These are phyloP conservation scores for Cladorrhinum sp. DNA, from an alignment of 2,329 filamentous ascomycete species.

Conservation along the genomic window DNA sequence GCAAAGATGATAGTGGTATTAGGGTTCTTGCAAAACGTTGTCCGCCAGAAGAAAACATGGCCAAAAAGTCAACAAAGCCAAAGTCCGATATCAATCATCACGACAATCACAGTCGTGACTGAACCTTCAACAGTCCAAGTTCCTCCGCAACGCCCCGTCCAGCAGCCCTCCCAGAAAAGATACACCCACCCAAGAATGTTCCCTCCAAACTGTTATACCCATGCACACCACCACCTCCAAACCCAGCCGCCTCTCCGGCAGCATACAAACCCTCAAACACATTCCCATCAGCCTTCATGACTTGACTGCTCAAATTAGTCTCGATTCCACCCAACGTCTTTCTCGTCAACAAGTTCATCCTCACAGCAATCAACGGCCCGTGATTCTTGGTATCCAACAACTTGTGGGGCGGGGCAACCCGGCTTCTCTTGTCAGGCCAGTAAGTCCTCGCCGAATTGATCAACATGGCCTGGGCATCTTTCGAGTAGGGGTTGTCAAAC, in stretches of 20 bases:
- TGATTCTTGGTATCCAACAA: conserved; percentile 51
- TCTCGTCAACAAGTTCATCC: conserved; percentile 58
- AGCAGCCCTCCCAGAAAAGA: conserved; percentile 58
- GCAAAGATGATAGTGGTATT: too few species aligned
- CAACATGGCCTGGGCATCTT: conserved; percentile 61
- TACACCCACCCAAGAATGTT: conserved; percentile 60
- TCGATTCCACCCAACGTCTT: conserved; percentile 61
- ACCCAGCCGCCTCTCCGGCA: conserved; percentile 58
- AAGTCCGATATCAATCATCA: too few species aligned
- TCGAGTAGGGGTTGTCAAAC: conserved; percentile 54
- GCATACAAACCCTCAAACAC: conserved; percentile 56
- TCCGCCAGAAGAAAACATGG: too few species aligned
- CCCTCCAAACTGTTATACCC: conserved; percentile 61
- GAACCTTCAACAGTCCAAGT: not conserved
- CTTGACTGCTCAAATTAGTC: conserved; percentile 55
- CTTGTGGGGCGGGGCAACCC: conserved; percentile 52
- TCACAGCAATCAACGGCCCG: conserved; percentile 58
- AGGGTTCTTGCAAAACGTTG: too few species aligned
- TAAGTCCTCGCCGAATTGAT: conserved; percentile 55
- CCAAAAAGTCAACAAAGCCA: not conserved
- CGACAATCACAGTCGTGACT: conserved; percentile 1
- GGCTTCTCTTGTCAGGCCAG: conserved; percentile 50
- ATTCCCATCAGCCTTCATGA: conserved; percentile 48
- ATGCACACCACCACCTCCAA: conserved; percentile 60
- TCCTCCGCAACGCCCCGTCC: conserved; percentile 54